phyloP scores from a whole-genome alignment of 2,329 filamentous ascomycete genomes.

The Pseudopithomyces maydicus region DNA sequence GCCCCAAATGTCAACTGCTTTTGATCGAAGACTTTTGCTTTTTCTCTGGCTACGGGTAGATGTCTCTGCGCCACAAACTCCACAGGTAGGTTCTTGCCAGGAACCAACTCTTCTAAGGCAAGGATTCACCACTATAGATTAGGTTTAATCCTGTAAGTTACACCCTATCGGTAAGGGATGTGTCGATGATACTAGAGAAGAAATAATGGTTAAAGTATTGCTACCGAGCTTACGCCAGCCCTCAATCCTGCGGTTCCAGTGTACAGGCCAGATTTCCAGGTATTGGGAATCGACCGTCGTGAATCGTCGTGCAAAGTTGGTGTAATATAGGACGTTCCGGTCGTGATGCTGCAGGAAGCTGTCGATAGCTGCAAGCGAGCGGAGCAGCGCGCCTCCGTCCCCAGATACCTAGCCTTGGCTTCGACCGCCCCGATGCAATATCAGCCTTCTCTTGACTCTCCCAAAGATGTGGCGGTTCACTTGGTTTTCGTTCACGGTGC shows the following conservation, averaged over 20 bases:
- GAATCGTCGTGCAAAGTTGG: neutral
- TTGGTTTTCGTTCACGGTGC: neutral
- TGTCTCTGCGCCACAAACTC: constrained; percentile 10
- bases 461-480: neutral
- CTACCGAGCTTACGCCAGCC: neutral
- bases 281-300: neutral
- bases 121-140: neutral
- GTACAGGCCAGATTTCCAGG: neutral
- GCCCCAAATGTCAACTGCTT: neutral
- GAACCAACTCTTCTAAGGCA: neutral
- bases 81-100: neutral
- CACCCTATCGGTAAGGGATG: too few species aligned
- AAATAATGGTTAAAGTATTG: too few species aligned
- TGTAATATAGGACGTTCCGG: neutral
- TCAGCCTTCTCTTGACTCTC: neutral
- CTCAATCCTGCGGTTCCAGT: neutral
- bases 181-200: too few species aligned
- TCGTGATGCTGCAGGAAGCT: constrained; percentile 4
- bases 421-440: neutral
- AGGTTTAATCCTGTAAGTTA: neutral
- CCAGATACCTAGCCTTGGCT: neutral
- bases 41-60: neutral
- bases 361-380: constrained; percentile 4
- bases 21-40: neutral
- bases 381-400: constrained; percentile 2